Evolutionary conservation across 257 asterid species (phyloP).

Genomic region (Scutellaria galericulata): DNA sequence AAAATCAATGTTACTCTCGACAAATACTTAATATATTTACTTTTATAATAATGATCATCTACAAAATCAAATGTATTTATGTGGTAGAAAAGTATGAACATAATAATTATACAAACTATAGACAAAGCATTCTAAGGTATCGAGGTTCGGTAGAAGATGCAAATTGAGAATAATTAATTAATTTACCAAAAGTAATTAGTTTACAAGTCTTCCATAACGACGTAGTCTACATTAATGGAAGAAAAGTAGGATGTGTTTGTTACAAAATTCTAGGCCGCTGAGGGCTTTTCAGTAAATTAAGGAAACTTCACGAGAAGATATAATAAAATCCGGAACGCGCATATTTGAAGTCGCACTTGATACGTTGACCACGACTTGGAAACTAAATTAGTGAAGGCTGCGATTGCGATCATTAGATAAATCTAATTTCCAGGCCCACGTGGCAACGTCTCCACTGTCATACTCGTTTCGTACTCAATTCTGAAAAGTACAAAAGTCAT

Average conservation of each 20-base stretch:
- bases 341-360: constrained; percentile 29
- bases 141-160: background rate
- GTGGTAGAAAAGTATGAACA: no score
- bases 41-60: no score
- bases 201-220: background rate
- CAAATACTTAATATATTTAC: no score
- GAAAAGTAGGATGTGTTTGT: background rate
- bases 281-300: constrained; percentile 33
- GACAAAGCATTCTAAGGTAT: no score
- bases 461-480: no score
- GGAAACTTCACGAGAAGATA: constrained; percentile 28
- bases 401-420: background rate
- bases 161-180: background rate
- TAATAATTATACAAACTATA: background rate
- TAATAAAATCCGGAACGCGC: constrained; percentile 2
- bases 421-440: constrained; percentile 10
- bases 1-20: no score
- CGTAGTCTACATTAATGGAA: background rate
- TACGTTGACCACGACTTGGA: constrained; percentile 23
- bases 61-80: no score
- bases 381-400: constrained; percentile 17
- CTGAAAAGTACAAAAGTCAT: no score
- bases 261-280: background rate
- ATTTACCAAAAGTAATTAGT: background rate
- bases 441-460: background rate